Evolutionary conservation across 169 alveolate genomes (phyloP).

Genomic region (Pseudocohnilembus persalinus): DNA sequence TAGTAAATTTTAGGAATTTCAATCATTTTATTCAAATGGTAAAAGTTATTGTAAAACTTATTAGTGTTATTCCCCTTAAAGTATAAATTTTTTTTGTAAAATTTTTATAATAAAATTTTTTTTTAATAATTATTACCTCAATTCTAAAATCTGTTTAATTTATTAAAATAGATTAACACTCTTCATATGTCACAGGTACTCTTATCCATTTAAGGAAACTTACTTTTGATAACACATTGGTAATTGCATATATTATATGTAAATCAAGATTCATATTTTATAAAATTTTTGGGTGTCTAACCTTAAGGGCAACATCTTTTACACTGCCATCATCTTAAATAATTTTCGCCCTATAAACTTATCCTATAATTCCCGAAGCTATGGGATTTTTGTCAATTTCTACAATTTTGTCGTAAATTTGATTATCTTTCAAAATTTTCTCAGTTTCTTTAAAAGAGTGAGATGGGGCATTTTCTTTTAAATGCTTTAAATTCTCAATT

Average conservation of each 20-base stretch:
- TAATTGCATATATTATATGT: conserved; percentile 21
- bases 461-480: conserved; percentile 16
- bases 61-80: conserved; percentile 14
- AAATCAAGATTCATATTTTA: conserved; percentile 17
- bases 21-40: conserved; percentile 11
- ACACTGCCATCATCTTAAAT: background rate
- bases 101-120: too few relatives aligned
- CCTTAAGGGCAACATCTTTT: conserved; percentile 27
- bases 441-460: conserved; percentile 18
- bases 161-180: conserved; percentile 12
- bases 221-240: conserved; percentile 15
- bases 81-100: too few relatives aligned
- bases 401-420: conserved; percentile 16
- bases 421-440: conserved; percentile 2
- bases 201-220: conserved; percentile 8
- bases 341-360: conserved; percentile 26
- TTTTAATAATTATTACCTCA: too few relatives aligned
- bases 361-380: conserved; percentile 25
- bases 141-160: conserved; percentile 31
- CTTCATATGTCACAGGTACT: conserved; percentile 26
- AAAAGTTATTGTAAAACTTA: conserved; percentile 18
- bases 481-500: conserved; percentile 9
- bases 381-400: conserved; percentile 18
- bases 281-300: conserved; percentile 32
- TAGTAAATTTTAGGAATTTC: conserved; percentile 15